Evolutionary conservation across 108 stramenopile species (phyloP).

Genomic region (Skeletonema grethae): DNA sequence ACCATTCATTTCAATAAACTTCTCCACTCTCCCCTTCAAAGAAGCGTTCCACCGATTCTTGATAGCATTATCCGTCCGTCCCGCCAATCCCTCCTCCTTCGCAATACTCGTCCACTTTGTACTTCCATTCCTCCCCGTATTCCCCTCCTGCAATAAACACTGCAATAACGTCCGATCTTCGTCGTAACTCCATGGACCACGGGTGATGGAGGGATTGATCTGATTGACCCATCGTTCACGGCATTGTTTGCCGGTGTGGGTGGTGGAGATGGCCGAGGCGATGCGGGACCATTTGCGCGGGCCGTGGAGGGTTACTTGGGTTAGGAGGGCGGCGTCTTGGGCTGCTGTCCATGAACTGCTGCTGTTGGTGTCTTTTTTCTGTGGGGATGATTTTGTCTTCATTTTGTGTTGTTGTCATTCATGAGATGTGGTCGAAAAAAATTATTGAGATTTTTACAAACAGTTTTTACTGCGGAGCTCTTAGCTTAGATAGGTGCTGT

Average conservation of each 20-base stretch:
- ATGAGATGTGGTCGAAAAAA: too few species aligned
- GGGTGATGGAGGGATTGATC: constrained; percentile 69
- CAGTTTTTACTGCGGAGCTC: too few species aligned
- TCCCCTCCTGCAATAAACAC: constrained; percentile 10
- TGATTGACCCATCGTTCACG: constrained; percentile 83
- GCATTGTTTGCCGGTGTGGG: constrained; percentile 75
- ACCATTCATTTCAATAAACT: constrained; percentile 59
- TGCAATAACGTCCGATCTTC: constrained; percentile 66
- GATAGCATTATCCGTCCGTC: constrained; percentile 83
- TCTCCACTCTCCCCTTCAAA: constrained; percentile 81
- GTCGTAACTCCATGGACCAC: constrained; percentile 61
- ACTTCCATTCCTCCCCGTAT: constrained; percentile 32
- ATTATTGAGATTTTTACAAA: too few species aligned
- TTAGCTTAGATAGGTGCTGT: too few species aligned
- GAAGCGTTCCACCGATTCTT: constrained; percentile 87
- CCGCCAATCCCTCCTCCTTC: constrained; percentile 54
- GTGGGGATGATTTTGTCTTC: too few species aligned
- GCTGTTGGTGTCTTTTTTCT: too few species aligned
- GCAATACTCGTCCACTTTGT: constrained; percentile 86
- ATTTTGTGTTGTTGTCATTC: too few species aligned
- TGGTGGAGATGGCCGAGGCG: constrained; percentile 2
- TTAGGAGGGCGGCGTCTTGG: too few species aligned
- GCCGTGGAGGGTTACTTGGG: not conserved
- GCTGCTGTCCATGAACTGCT: too few species aligned
- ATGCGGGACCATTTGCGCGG: not conserved